These are phyloP conservation scores for Dendryphion nanum DNA, from an alignment of 2,329 filamentous ascomycete species.

Conservation along the genomic window DNA sequence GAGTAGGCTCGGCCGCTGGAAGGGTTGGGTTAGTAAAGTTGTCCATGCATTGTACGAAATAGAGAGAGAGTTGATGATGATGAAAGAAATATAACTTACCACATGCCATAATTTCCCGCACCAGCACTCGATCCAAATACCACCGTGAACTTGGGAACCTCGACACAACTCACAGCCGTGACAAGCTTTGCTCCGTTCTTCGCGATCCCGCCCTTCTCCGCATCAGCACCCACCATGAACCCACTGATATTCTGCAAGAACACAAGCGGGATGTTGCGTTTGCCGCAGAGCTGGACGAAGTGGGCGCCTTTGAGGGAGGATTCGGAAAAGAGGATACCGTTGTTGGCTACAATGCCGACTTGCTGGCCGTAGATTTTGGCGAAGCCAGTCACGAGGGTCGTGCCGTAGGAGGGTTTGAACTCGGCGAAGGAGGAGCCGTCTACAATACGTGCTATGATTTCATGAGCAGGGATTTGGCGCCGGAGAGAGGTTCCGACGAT, in stretches of 20 bases:
- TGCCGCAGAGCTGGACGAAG: constrained; percentile 92
- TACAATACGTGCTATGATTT: constrained; percentile 89
- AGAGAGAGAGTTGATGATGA: no score
- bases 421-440: constrained; percentile 88
- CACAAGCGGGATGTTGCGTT: constrained; percentile 83
- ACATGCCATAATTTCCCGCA: constrained; percentile 98
- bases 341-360: constrained; percentile 93
- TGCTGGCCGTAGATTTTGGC: constrained; percentile 85
- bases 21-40: background rate
- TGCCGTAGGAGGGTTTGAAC: constrained; percentile 90
- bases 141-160: constrained; percentile 95
- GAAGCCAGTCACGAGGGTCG: constrained; percentile 85
- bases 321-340: constrained; percentile 89
- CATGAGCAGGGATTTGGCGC: constrained; percentile 79
- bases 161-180: constrained; percentile 87
- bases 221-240: constrained; percentile 95
- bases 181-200: constrained; percentile 98
- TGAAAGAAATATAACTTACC: constrained; percentile 45
- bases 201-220: constrained; percentile 91
- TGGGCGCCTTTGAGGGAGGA: constrained; percentile 91
- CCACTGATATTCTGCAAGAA: constrained; percentile 97
- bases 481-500: constrained; percentile 90
- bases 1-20: constrained; percentile 79
- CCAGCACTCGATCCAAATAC: constrained; percentile 92
- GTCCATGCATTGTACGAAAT: no score